Percentiles rank a stretch among this genome's conserved stretches.
Conservation (phyloP, 1,284 basidiomycete species). For the Wallemia hederae region DNA sequence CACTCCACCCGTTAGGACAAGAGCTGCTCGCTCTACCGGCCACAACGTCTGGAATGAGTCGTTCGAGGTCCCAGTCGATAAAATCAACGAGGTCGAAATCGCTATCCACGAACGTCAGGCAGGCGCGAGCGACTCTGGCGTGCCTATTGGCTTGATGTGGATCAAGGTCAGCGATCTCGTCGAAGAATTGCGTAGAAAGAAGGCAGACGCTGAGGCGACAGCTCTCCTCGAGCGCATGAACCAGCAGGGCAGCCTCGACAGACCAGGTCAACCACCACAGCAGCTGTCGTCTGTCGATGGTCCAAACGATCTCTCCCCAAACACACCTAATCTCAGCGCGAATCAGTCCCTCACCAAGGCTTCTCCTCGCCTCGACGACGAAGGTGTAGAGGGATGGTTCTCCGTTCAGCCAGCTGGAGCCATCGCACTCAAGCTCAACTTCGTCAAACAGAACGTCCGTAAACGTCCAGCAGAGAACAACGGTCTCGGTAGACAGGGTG, state of each 20-base stretch:
- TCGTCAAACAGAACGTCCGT: constrained; percentile 87
- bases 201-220: constrained; percentile 40
- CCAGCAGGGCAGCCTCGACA: neutral
- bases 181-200: constrained; percentile 76
- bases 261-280: neutral
- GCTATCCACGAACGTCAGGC: constrained; percentile 79
- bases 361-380: constrained; percentile 12
- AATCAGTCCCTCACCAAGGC: neutral
- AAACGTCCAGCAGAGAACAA: constrained; percentile 53
- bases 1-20: constrained; percentile 34
- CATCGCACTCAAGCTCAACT: constrained; percentile 54
- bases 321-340: neutral
- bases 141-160: constrained; percentile 89
- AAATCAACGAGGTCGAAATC: constrained; percentile 93
- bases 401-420: constrained; percentile 94
- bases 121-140: constrained; percentile 30
- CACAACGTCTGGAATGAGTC: constrained; percentile 95
- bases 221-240: neutral
- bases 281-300: neutral
- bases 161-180: constrained; percentile 80
- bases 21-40: constrained; percentile 50
- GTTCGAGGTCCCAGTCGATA: constrained; percentile 86
- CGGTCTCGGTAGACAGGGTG: constrained; percentile 87
- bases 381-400: constrained; percentile 92
- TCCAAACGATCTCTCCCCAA: neutral